Conservation (phyloP, 495 filamentous ascomycete species). For the Copromyces sp. region DNA sequence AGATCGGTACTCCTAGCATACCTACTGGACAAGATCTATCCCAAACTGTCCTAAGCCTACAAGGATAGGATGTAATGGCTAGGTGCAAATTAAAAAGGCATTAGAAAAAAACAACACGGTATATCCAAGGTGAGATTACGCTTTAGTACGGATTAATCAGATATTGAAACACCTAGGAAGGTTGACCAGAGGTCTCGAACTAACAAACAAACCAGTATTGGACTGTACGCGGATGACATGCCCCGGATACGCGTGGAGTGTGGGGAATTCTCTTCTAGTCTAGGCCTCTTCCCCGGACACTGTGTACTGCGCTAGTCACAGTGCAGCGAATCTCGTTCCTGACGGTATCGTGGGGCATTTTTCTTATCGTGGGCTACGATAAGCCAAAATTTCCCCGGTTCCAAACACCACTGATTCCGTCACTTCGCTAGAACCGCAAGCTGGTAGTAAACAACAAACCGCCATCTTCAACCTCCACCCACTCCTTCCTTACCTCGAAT, state of each 20-base stretch:
- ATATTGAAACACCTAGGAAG: too few species aligned
- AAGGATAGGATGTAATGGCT: too few species aligned
- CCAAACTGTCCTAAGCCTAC: too few species aligned
- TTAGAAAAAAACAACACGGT: too few species aligned
- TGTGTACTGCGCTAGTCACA: not conserved
- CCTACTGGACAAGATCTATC: too few species aligned
- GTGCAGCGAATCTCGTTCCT: not conserved
- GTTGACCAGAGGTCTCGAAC: too few species aligned
- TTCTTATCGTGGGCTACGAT: conserved; percentile 4
- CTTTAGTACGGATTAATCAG: too few species aligned
- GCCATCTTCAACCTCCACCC: not conserved
- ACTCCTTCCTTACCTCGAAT: not conserved
- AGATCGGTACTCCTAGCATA: too few species aligned
- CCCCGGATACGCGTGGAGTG: not conserved
- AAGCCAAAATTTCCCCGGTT: conserved; percentile 6
- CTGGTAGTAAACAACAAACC: not conserved
- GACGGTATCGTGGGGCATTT: not conserved
- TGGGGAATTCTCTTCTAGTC: not conserved
- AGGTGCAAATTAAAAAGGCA: too few species aligned
- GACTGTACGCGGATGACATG: not conserved
- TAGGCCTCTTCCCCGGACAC: not conserved
- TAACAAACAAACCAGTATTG: too few species aligned
- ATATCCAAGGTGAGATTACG: too few species aligned
- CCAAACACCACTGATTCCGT: not conserved
- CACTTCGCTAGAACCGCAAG: not conserved